Conservation (phyloP, 257 asterid genomes). For the Ilex aquifolium region DNA sequence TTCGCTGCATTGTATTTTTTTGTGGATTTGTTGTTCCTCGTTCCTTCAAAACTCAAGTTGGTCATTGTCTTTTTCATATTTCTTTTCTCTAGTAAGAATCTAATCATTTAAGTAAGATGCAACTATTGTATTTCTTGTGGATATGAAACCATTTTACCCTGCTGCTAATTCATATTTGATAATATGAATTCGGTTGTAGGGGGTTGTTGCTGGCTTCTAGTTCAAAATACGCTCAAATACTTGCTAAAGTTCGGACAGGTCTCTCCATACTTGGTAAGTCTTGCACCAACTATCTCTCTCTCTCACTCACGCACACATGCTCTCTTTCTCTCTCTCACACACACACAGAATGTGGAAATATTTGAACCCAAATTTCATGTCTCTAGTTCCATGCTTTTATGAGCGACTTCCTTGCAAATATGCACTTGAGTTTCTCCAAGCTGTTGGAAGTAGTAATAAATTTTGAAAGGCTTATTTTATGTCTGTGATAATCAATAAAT, state of each 20-base stretch:
- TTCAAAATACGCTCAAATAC: slow-evolving; percentile 89
- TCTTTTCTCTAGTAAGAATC: not conserved
- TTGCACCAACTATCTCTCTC: not conserved
- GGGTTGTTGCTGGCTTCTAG: slow-evolving; percentile 94
- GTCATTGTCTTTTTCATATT: not conserved
- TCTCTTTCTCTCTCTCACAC: too few species aligned
- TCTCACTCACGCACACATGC: slow-evolving; percentile 4
- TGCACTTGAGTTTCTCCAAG: too few species aligned
- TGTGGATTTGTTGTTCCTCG: not conserved
- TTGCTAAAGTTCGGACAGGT: slow-evolving; percentile 87
- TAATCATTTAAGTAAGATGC: not conserved
- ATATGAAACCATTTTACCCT: not conserved
- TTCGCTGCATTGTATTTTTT: not conserved
- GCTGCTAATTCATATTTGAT: slow-evolving; percentile 7
- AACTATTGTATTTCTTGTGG: not conserved
- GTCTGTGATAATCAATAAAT: too few species aligned
- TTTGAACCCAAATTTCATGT: too few species aligned
- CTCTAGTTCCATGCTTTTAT: too few species aligned
- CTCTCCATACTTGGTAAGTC: slow-evolving; percentile 80
- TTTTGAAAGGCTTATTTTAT: too few species aligned
- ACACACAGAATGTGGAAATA: too few species aligned
- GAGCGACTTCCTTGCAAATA: too few species aligned
- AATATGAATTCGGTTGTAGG: slow-evolving; percentile 40
- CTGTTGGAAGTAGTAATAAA: too few species aligned
- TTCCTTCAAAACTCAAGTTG: not conserved